phyloP scores from a whole-genome alignment of 2,329 filamentous ascomycete species.

The Cladosporium sp. region DNA sequence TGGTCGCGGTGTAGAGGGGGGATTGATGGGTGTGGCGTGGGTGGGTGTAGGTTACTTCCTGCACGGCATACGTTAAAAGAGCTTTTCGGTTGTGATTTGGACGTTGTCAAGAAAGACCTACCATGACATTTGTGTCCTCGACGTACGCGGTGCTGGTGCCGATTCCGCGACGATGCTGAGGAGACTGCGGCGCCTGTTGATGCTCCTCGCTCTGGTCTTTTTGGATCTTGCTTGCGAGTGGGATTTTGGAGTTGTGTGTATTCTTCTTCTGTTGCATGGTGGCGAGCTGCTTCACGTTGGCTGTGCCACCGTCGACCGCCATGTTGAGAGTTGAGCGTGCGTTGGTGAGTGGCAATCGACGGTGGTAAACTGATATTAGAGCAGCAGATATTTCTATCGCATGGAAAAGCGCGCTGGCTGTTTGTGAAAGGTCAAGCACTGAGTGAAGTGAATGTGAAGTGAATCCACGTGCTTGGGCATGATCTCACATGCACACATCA shows the following conservation, averaged over 20 bases:
- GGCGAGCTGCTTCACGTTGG: background rate
- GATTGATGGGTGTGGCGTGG: background rate
- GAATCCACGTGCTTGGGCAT: background rate
- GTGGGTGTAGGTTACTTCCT: constrained; percentile 3
- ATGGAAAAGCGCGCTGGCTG: background rate
- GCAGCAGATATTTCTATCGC: background rate
- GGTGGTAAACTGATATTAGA: background rate
- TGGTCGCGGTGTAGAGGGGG: background rate
- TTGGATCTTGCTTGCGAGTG: background rate
- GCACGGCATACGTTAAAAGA: background rate
- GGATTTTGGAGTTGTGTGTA: background rate
- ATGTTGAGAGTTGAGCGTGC: background rate
- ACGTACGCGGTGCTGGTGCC: background rate
- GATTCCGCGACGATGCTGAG: background rate
- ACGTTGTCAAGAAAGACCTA: no score
- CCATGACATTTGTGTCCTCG: background rate
- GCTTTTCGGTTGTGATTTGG: background rate
- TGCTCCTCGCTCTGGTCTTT: background rate
- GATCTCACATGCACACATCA: background rate
- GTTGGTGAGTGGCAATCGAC: background rate
- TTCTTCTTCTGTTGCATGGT: background rate
- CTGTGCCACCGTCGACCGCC: background rate
- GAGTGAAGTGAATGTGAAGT: background rate
- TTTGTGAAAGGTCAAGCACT: background rate
- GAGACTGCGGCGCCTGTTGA: background rate